Conservation (phyloP, 1,139 yeast species). For the Lodderomyces beijingensis region DNA sequence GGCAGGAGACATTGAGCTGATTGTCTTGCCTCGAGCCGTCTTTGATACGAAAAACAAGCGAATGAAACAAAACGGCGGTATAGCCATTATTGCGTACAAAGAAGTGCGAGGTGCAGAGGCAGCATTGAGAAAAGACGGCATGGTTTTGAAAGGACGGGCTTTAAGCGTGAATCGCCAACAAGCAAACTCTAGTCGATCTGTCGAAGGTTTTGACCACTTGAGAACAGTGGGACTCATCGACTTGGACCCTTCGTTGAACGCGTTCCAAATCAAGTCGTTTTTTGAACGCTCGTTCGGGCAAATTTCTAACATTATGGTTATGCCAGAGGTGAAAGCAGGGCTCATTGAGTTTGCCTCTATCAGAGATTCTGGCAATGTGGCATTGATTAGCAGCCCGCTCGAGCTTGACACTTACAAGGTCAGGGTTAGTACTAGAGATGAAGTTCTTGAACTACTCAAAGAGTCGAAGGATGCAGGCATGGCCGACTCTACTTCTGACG, state of each 20-base stretch:
- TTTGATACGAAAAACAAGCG: conserved; percentile 19
- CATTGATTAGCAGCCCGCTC: conserved; percentile 21
- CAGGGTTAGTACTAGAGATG: conserved; percentile 6
- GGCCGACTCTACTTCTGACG: no score
- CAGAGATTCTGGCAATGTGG: conserved; percentile 55
- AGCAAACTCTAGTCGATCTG: conserved; percentile 11
- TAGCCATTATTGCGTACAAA: conserved; percentile 51
- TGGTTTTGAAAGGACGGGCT: conserved; percentile 34
- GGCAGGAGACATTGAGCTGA: conserved; percentile 41
- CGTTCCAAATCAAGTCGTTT: conserved; percentile 33
- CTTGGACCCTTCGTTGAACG: conserved; percentile 43
- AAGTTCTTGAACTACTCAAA: conserved; percentile 1
- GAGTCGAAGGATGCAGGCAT: background rate
- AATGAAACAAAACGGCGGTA: conserved; percentile 44
- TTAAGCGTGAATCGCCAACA: conserved; percentile 37
- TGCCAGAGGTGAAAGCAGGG: conserved; percentile 49
- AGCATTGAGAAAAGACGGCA: conserved; percentile 37
- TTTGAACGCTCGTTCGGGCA: conserved; percentile 32
- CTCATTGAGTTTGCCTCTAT: conserved; percentile 47
- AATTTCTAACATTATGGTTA: conserved; percentile 38
- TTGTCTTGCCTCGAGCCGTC: conserved; percentile 44
- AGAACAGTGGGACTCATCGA: conserved; percentile 42
- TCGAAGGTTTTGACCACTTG: conserved; percentile 23
- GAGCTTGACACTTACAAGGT: conserved; percentile 8
- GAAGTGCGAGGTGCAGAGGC: conserved; percentile 33